Evolutionary conservation across 495 filamentous ascomycete species (phyloP).

Genomic region (Immersiella caudata): DNA sequence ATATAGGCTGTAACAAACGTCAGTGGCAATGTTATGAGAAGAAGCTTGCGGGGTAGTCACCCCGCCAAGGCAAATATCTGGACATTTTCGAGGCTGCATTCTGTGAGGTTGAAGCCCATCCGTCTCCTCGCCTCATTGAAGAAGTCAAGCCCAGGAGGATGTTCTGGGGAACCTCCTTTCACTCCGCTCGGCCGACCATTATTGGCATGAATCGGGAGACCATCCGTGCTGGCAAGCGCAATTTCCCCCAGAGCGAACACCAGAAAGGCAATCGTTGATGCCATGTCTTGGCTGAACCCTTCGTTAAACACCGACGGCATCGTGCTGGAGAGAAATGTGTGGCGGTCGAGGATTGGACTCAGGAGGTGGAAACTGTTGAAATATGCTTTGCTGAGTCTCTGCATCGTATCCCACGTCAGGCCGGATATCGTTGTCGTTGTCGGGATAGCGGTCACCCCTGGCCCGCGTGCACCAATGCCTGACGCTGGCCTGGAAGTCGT

Average conservation of each 20-base stretch:
- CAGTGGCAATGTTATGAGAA: neutral
- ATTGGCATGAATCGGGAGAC: constrained; percentile 44
- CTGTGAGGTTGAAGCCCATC: constrained; percentile 58
- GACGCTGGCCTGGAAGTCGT: neutral
- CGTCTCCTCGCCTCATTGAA: constrained; percentile 64
- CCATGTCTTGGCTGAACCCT: constrained; percentile 53
- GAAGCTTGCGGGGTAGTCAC: constrained; percentile 41
- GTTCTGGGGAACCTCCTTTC: constrained; percentile 50
- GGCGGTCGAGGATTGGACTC: constrained; percentile 58
- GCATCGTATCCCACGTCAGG: constrained; percentile 54
- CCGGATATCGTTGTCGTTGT: constrained; percentile 21
- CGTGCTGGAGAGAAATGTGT: constrained; percentile 51
- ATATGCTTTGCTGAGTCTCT: constrained; percentile 53
- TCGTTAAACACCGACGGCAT: constrained; percentile 49
- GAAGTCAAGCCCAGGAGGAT: constrained; percentile 58
- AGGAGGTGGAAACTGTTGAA: constrained; percentile 60
- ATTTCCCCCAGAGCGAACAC: constrained; percentile 61
- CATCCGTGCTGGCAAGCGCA: constrained; percentile 52
- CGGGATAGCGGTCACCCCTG: neutral
- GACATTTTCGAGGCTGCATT: constrained; percentile 60
- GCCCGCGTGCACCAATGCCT: neutral
- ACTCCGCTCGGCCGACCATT: constrained; percentile 55
- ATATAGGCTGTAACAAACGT: constrained; percentile 47
- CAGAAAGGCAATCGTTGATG: constrained; percentile 56
- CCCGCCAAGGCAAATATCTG: constrained; percentile 58